phyloP scores from a whole-genome alignment of 495 filamentous ascomycete genomes.

The Tetracladium setigerum region DNA sequence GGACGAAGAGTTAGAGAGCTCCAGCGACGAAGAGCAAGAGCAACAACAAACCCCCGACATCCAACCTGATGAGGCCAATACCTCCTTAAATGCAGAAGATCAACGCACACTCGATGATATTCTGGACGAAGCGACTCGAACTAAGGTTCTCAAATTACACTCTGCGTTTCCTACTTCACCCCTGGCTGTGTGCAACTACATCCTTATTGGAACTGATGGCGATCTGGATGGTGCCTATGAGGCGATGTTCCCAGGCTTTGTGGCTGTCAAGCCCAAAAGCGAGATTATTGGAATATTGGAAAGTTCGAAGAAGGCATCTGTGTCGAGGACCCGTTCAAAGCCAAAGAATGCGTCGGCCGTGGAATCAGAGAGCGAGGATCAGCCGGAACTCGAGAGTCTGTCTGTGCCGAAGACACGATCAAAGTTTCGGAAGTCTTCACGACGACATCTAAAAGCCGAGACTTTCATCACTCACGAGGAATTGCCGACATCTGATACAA shows the following conservation, averaged over 20 bases:
- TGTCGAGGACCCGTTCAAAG: constrained; percentile 9
- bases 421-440: no score
- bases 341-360: not conserved
- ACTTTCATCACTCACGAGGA: not conserved
- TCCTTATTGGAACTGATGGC: constrained; percentile 9
- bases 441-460: no score
- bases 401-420: no score
- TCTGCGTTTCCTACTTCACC: constrained; percentile 23
- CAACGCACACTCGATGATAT: constrained; percentile 11
- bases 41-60: not conserved
- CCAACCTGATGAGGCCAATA: not conserved
- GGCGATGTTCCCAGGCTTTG: constrained; percentile 13
- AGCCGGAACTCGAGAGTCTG: not conserved
- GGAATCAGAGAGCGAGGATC: constrained; percentile 2
- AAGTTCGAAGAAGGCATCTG: not conserved
- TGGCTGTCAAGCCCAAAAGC: constrained; percentile 12
- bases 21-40: constrained; percentile 1
- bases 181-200: constrained; percentile 18
- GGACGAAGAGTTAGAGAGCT: constrained; percentile 11
- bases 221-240: constrained; percentile 17
- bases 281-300: constrained; percentile 9
- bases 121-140: constrained; percentile 26
- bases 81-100: constrained; percentile 13
- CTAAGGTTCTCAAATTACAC: constrained; percentile 24
- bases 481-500: not conserved